Conservation (phyloP, 768 basidiomycete species). For the Pleurotus sapidus region DNA sequence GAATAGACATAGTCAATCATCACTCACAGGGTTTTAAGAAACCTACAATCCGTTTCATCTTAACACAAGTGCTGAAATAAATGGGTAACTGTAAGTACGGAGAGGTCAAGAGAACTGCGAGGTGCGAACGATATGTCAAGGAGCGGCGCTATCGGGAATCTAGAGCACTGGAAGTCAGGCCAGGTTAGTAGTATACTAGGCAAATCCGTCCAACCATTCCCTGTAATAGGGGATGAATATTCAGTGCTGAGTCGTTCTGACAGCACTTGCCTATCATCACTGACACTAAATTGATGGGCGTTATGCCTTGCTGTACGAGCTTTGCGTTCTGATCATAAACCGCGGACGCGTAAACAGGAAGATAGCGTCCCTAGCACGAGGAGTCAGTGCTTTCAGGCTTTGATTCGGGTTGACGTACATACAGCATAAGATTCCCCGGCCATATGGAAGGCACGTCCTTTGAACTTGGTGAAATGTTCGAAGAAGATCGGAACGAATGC, state of each 20-base stretch:
- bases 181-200: slow-evolving; percentile 38
- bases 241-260: neutral
- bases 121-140: slow-evolving; percentile 29
- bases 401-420: slow-evolving; percentile 16
- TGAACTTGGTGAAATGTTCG: slow-evolving; percentile 68
- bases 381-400: neutral
- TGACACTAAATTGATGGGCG: slow-evolving; percentile 61
- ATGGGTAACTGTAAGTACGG: slow-evolving; percentile 19
- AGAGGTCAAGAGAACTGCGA: too few species aligned
- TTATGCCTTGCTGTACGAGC: slow-evolving; percentile 48
- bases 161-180: slow-evolving; percentile 54
- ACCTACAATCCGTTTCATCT: slow-evolving; percentile 57
- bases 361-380: slow-evolving; percentile 53
- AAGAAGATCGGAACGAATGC: slow-evolving; percentile 73
- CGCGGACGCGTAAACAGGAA: slow-evolving; percentile 73
- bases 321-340: slow-evolving; percentile 70
- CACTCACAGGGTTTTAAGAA: neutral
- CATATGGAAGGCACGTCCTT: slow-evolving; percentile 63
- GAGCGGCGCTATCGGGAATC: slow-evolving; percentile 40
- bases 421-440: slow-evolving; percentile 79
- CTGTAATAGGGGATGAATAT: slow-evolving; percentile 20
- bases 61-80: slow-evolving; percentile 43
- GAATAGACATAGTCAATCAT: neutral
- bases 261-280: slow-evolving; percentile 58
- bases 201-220: slow-evolving; percentile 63